Evolutionary conservation across 1,284 basidiomycete species (phyloP), one percentile per base, ranked within the genome.

Genomic region (Caloboletus firmus): DNA sequence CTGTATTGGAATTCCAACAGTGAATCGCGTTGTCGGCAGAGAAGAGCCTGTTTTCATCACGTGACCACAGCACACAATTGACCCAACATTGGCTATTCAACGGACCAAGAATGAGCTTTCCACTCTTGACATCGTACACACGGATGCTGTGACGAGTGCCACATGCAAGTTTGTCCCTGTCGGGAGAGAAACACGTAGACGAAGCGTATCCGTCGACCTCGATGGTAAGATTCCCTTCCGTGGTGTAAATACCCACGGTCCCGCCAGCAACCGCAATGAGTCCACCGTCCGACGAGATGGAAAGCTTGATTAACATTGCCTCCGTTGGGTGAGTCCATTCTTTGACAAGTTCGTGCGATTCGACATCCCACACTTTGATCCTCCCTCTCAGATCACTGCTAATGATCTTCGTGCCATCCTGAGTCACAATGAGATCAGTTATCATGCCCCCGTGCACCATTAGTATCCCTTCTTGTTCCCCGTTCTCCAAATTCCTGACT

Each of bases 11-110:
- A 13, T 53, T 40, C 62, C 62, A 65, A 28, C 52, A 48, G 12
- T 43, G n/a, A 40, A 67, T 54, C 0, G 44, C 41, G 1, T 18
- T 12, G 20, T 56, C 43, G 15, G 20, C 20, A n/a, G 51, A 61
- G 45, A 50, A 34, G 12, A 62, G 26, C 4, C 13, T 36, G 4
- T 2, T 12, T 4, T 59, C 54, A 31, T 63, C 54, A 7, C 0
- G 41, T 4, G 61, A 64, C 61, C 61, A 64, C 11, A 53, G 7
- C 12, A 67, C 20, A 39, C 15, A 15, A 13, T 0, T 0, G 44
- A 56, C 3, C 2, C 1, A 1, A n/a, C 9, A 0, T 2, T 12
- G 45, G 5, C 37, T 49, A 4, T 3, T 42, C 0, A 47, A 2
- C 2, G 26, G 58, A n/a, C 24, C 15, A 26, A 54, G 32, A 32